Percentiles rank a stretch among this genome's conserved stretches.
phyloP scores from a whole-genome alignment of 2,329 filamentous ascomycete species.

The Aurifilum marmelostoma region DNA sequence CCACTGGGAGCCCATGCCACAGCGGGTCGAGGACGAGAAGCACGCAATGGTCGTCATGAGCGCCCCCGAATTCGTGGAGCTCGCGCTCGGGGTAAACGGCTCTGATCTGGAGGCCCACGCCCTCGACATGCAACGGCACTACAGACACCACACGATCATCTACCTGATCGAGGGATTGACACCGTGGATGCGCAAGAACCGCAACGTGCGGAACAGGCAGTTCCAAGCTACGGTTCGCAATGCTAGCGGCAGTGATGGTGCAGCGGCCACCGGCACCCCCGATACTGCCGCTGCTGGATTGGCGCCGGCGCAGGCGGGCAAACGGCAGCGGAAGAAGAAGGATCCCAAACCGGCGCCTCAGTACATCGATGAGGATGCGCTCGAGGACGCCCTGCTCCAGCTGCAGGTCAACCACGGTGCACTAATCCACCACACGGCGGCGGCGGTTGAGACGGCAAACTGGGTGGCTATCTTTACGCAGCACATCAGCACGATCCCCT shows the following conservation, averaged over 20 bases:
- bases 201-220: slow-evolving; percentile 66
- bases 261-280: slow-evolving; percentile 33
- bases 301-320: slow-evolving; percentile 28
- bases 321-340: slow-evolving; percentile 41
- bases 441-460: slow-evolving; percentile 66
- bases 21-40: slow-evolving; percentile 57
- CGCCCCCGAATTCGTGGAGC: slow-evolving; percentile 67
- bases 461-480: slow-evolving; percentile 78
- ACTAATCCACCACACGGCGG: slow-evolving; percentile 70
- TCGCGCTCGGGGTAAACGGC: slow-evolving; percentile 52
- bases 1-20: slow-evolving; percentile 66
- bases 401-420: slow-evolving; percentile 70
- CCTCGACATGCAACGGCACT: slow-evolving; percentile 54
- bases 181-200: slow-evolving; percentile 70
- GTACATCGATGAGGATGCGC: slow-evolving; percentile 66
- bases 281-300: background rate
- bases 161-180: slow-evolving; percentile 74
- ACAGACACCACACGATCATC: slow-evolving; percentile 59
- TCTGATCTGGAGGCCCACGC: slow-evolving; percentile 63
- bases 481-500: slow-evolving; percentile 76
- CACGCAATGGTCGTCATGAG: slow-evolving; percentile 65
- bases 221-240: slow-evolving; percentile 67
- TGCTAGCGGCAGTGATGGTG: slow-evolving; percentile 37
- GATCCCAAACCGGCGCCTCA: slow-evolving; percentile 44
- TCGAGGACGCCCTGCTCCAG: slow-evolving; percentile 72